phyloP scores from a whole-genome alignment of 2,329 filamentous ascomycete species.

The Neocatenulostroma microsporum region DNA sequence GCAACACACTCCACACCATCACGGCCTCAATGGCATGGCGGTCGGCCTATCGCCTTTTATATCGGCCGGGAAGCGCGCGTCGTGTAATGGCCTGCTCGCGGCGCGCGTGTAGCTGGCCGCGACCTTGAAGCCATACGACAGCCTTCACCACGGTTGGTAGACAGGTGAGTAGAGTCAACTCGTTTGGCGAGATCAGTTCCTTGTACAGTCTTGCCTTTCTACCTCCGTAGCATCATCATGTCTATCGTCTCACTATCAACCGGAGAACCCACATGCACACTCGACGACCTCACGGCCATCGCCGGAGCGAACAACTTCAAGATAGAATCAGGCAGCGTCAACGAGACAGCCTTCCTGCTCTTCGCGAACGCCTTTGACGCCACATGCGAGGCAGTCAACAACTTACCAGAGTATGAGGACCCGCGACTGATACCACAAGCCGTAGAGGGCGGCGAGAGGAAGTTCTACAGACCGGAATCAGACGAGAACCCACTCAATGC shows the following conservation, averaged over 20 bases:
- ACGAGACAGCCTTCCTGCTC: constrained; percentile 20
- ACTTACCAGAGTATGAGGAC: constrained; percentile 32
- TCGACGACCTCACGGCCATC: constrained; percentile 18
- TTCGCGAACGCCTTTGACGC: constrained; percentile 26
- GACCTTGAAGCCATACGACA: no score
- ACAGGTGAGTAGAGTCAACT: no score
- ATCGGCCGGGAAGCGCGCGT: no score
- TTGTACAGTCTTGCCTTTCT: no score
- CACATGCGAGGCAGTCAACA: constrained; percentile 22
- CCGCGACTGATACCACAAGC: constrained; percentile 26
- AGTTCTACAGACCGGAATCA: constrained; percentile 20
- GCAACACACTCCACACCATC: no score
- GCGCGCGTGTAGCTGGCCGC: no score
- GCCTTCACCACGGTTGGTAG: no score
- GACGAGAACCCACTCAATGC: constrained; percentile 36
- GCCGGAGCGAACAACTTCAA: constrained; percentile 19
- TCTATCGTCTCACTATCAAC: constrained; percentile 24
- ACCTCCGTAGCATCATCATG: constrained; percentile 16
- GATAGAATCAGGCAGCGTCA: constrained; percentile 14
- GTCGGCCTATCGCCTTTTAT: no score
- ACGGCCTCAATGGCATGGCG: no score
- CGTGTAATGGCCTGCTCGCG: no score
- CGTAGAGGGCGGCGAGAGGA: constrained; percentile 18
- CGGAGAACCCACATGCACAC: constrained; percentile 21
- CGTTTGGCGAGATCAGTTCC: no score